Evolutionary conservation across 2,329 filamentous ascomycete genomes (phyloP), one percentile per base, ranked within the genome.

Genomic region (Rhynchosporium secalis): DNA sequence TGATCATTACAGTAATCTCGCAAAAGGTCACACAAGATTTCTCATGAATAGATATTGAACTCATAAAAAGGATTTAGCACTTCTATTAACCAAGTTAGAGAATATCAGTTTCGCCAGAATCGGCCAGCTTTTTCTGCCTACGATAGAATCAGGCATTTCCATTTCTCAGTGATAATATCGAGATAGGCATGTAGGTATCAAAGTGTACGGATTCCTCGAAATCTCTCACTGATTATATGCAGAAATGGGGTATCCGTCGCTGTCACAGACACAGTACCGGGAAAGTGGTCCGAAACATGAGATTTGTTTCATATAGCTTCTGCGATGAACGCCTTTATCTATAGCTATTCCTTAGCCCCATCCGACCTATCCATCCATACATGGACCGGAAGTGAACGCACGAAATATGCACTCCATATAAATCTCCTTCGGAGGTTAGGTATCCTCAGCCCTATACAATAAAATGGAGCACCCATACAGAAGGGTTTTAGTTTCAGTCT

Each of bases 371-470:
- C 28, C 26, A 46, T 1, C 43, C 45, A 47, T 47, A 2, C 28
- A 48, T 38, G 36, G 20, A 52, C 31, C 13, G 20, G 38, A 54
- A n/a, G 26, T 20, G 13, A 28, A 10, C 3, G 20, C 4, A 52
- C 8, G 33, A 9, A 26, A n/a, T 15, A 40, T 20, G 10, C 13
- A 52, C 28, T 54, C 36, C 33, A 54, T 41, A 40, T 28, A 20
- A 40, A n/a, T 40, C n/a, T 40, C 36, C 49, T 52, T 26, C n/a
- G 7, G 51, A 54, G 51, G 51, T 10, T 33, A 33, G 12, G 40
- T 26, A 56, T 46, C 54, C 41, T 46, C 28, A 56, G 10, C 29
- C 40, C 40, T 46, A 43, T 46, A 45, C 41, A 56, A 56, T 20
- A 13, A 43, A n/a, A 58, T 10, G 9, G 33, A 36, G 9, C 33